phyloP scores from a whole-genome alignment of 2,329 filamentous ascomycete genomes.

The Zelopaecilomyces penicillatus region DNA sequence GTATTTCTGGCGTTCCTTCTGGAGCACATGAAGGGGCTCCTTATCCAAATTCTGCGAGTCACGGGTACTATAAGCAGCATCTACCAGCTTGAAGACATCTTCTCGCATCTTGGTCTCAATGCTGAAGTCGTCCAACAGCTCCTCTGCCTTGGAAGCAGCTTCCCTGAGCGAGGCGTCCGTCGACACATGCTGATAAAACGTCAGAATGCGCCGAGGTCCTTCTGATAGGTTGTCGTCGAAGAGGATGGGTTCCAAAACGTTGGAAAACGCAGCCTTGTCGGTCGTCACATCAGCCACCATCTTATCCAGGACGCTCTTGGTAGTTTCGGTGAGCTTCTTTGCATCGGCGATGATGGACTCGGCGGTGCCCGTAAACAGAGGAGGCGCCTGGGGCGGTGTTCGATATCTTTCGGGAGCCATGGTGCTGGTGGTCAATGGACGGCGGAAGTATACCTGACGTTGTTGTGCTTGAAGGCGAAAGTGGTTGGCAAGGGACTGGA shows the following conservation, averaged over 20 bases:
- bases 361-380: slow-evolving; percentile 67
- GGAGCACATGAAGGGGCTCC: slow-evolving; percentile 63
- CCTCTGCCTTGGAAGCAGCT: slow-evolving; percentile 68
- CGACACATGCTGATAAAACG: slow-evolving; percentile 75
- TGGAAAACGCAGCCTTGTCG: slow-evolving; percentile 44
- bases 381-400: slow-evolving; percentile 69
- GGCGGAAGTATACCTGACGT: slow-evolving; percentile 21
- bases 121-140: slow-evolving; percentile 65
- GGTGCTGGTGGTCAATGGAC: slow-evolving; percentile 39
- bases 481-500: slow-evolving; percentile 50
- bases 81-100: slow-evolving; percentile 63
- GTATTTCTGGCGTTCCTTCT: slow-evolving; percentile 71
- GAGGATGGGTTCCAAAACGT: slow-evolving; percentile 58
- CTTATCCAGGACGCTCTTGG: slow-evolving; percentile 56
- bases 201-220: slow-evolving; percentile 56
- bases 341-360: slow-evolving; percentile 60
- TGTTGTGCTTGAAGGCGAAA: slow-evolving; percentile 33
- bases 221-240: slow-evolving; percentile 60
- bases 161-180: slow-evolving; percentile 59
- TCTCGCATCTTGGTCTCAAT: slow-evolving; percentile 77
- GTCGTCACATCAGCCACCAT: slow-evolving; percentile 54
- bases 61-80: slow-evolving; percentile 45
- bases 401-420: slow-evolving; percentile 62
- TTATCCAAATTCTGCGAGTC: slow-evolving; percentile 51
- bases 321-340: slow-evolving; percentile 55